Base-by-base conservation (phyloP, 352 stramenopile species). In the Pythium dissotocum region DNA sequence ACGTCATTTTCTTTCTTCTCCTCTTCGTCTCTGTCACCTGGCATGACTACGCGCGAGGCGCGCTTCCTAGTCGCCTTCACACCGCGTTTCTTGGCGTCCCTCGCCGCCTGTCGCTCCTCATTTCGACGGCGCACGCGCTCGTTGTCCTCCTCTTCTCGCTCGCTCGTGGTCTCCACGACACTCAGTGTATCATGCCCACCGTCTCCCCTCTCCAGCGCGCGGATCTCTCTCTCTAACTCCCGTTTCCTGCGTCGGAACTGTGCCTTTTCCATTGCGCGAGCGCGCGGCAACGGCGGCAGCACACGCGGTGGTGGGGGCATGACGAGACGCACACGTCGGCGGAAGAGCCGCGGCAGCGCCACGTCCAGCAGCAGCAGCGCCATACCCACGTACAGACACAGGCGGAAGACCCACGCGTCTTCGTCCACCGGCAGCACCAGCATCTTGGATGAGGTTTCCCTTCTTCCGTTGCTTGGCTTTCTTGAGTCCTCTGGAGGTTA, bases 381-480 rank as follows among this genome's bases (percentile, higher is more conserved):
- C 9, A 84, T 54, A 2, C 83, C 83, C 56, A 87, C 84, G 53
- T 78, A 83, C 30, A 91, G 68, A 71, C 80, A 91, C 33, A 77
- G 48, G 59, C 73, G 77, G 57, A 89, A 85, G 52, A 79, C 49
- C 69, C 75, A 66, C 51, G 81, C 72, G 69, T 85, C 79, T 49
- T 86, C 81, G 6, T 86, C 72, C 61, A 85, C 56, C n/a, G 77
- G 72, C 66, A 88, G 53, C 35, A 87, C 65, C 59, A 88, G 55
- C 36, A 18, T 56, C 21, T 10, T 32, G 5, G 32, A 4, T 12
- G 42, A 4, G 40, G 35, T 36, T 61, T 63, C 44, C 58, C 4
- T 42, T 46, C 58, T 21, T 21, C 7, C n/a, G 4, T 5, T 16
- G 28, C 30, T 32, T 7, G 21, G 18, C 13, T 24, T 24, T 24